These are phyloP conservation scores for Aureobasidium subglaciale DNA, from an alignment of 2,329 filamentous ascomycete species.

Conservation along the genomic window DNA sequence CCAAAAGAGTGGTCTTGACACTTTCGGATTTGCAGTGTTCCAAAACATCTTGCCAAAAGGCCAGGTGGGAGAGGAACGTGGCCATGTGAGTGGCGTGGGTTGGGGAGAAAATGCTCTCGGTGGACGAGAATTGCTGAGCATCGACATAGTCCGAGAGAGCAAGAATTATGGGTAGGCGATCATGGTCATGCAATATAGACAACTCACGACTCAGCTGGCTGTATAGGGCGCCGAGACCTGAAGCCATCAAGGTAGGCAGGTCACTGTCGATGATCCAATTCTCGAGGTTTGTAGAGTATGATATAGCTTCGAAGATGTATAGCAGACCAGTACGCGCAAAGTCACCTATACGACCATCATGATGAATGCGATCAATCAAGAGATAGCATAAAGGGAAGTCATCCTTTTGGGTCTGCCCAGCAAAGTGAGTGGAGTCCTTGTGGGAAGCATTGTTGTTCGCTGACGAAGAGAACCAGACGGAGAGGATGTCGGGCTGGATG, in stretches of 20 bases:
- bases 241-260: conserved; percentile 93
- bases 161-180: conserved; percentile 73
- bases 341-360: conserved; percentile 88
- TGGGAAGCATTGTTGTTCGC: conserved; percentile 30
- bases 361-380: conserved; percentile 91
- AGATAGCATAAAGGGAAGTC: conserved; percentile 96
- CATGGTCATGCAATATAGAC: conserved; percentile 67
- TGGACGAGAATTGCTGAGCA: conserved; percentile 59
- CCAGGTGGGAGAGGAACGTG: conserved; percentile 86
- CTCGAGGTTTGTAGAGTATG: conserved; percentile 72
- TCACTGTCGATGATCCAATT: conserved; percentile 98
- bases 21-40: conserved; percentile 91
- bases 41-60: conserved; percentile 97
- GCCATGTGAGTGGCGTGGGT: conserved; percentile 81
- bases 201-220: conserved; percentile 68
- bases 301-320: conserved; percentile 92
- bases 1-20: conserved; percentile 84
- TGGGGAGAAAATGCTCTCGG: conserved; percentile 65
- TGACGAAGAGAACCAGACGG: conserved; percentile 70
- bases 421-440: conserved; percentile 61
- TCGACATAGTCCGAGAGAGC: conserved; percentile 84
- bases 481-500: conserved; percentile 75
- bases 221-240: conserved; percentile 74
- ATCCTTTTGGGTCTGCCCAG: conserved; percentile 74
- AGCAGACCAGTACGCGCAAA: conserved; percentile 90